Evolutionary conservation across 768 basidiomycete genomes (phyloP).

Genomic region (Rhodotorula graminis): DNA sequence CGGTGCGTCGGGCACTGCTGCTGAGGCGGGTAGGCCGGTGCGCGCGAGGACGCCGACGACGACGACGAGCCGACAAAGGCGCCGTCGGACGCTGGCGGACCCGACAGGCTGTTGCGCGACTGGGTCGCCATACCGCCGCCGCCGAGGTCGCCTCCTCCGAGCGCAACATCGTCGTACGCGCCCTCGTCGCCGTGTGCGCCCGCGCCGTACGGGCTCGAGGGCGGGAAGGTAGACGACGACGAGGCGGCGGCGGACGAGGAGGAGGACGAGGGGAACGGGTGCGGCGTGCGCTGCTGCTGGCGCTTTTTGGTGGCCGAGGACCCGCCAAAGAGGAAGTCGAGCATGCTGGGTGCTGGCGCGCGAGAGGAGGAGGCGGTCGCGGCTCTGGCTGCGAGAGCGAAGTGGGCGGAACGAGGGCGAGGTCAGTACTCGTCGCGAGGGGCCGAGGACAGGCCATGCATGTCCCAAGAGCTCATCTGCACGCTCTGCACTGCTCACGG

Average conservation of each 20-base stretch:
- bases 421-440: too few relatives aligned
- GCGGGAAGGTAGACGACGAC: neutral
- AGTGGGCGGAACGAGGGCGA: too few relatives aligned
- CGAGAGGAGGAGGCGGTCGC: too few relatives aligned
- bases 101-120: neutral
- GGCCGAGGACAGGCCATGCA: too few relatives aligned
- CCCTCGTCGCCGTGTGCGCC: neutral
- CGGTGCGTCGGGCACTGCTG: too few relatives aligned
- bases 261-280: neutral
- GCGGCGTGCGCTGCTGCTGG: neutral
- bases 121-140: too few relatives aligned
- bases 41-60: too few relatives aligned
- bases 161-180: slow-evolving; percentile 23
- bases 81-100: neutral
- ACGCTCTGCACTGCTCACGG: too few relatives aligned
- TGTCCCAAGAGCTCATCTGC: too few relatives aligned
- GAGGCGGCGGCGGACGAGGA: neutral
- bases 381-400: too few relatives aligned
- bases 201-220: neutral
- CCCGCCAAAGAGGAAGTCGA: slow-evolving; percentile 12
- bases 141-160: slow-evolving; percentile 10
- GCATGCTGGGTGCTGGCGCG: neutral
- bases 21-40: too few relatives aligned
- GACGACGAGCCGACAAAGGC: slow-evolving; percentile 1
- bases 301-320: neutral